Percentiles rank a stretch among this genome's conserved stretches.
These are phyloP conservation scores for Neonectria hederae DNA, from an alignment of 2,329 filamentous ascomycete species.

Conservation along the genomic window DNA sequence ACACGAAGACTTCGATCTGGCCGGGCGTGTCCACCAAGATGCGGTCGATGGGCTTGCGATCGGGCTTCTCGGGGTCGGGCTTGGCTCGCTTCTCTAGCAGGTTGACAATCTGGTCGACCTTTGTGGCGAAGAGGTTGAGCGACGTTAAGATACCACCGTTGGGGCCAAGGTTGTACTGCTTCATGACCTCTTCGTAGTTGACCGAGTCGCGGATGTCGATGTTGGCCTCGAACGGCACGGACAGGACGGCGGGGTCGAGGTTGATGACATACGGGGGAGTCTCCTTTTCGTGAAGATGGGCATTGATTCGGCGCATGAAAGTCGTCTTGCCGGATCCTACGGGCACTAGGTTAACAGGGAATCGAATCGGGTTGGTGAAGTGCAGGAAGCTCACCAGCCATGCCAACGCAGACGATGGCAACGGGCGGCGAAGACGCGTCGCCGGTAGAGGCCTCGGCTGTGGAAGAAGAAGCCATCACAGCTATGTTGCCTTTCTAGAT, in stretches of 20 bases:
- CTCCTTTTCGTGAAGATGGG: slow-evolving; percentile 83
- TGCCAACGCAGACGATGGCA: slow-evolving; percentile 92
- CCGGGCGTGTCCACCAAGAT: slow-evolving; percentile 96
- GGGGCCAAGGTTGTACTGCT: slow-evolving; percentile 96
- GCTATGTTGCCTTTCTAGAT: not conserved
- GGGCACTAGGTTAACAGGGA: slow-evolving; percentile 2
- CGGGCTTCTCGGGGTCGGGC: slow-evolving; percentile 68
- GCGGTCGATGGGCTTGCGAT: slow-evolving; percentile 74
- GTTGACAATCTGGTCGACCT: slow-evolving; percentile 92
- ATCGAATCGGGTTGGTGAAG: not conserved
- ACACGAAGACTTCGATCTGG: slow-evolving; percentile 98
- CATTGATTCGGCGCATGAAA: slow-evolving; percentile 98
- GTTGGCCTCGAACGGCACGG: slow-evolving; percentile 94
- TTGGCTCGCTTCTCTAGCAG: slow-evolving; percentile 89
- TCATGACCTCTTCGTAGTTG: slow-evolving; percentile 99
- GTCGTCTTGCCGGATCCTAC: slow-evolving; percentile 97
- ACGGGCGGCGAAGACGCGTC: slow-evolving; percentile 64
- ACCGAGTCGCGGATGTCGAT: slow-evolving; percentile 99
- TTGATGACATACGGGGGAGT: slow-evolving; percentile 95
- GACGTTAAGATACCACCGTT: slow-evolving; percentile 97
- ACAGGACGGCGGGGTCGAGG: slow-evolving; percentile 92
- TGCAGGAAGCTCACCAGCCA: slow-evolving; percentile 74
- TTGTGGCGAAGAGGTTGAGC: slow-evolving; percentile 95
- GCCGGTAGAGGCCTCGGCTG: slow-evolving; percentile 38
- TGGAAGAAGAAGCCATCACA: slow-evolving; percentile 48